These are phyloP conservation scores for Blastobotrys illinoisensis DNA, from an alignment of 1,139 yeast genomes.

Conservation along the genomic window DNA sequence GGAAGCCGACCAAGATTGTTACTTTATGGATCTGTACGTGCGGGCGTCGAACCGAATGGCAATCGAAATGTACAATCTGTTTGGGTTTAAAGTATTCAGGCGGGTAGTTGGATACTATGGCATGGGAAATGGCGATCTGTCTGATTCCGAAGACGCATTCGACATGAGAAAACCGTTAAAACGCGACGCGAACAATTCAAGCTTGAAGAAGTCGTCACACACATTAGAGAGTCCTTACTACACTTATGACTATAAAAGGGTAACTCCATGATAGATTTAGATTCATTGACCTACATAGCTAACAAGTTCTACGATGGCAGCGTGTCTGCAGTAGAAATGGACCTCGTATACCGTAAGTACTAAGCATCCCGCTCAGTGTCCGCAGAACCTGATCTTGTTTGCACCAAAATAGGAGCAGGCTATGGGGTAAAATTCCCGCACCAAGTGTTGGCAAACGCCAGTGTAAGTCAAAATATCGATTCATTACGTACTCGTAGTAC, in stretches of 20 bases:
- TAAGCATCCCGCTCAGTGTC: constrained; percentile 60
- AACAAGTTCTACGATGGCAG: too few relatives aligned
- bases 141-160: constrained; percentile 78
- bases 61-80: constrained; percentile 69
- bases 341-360: constrained; percentile 46
- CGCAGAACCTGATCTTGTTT: constrained; percentile 69
- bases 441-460: constrained; percentile 90
- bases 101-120: constrained; percentile 83
- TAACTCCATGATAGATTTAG: constrained; percentile 14
- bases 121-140: constrained; percentile 44
- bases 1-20: constrained; percentile 47
- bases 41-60: constrained; percentile 80
- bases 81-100: constrained; percentile 81
- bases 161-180: constrained; percentile 52
- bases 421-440: constrained; percentile 41
- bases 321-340: constrained; percentile 39
- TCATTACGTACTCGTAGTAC: too few relatives aligned
- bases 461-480: too few relatives aligned
- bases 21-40: constrained; percentile 86
- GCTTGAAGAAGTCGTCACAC: constrained; percentile 22
- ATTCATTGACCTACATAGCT: too few relatives aligned
- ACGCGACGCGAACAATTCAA: constrained; percentile 42
- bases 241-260: constrained; percentile 21
- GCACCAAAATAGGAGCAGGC: constrained; percentile 91
- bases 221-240: constrained; percentile 24